Evolutionary conservation across 1,139 yeast genomes (phyloP).

Genomic region (Yamadazyma taylorii): DNA sequence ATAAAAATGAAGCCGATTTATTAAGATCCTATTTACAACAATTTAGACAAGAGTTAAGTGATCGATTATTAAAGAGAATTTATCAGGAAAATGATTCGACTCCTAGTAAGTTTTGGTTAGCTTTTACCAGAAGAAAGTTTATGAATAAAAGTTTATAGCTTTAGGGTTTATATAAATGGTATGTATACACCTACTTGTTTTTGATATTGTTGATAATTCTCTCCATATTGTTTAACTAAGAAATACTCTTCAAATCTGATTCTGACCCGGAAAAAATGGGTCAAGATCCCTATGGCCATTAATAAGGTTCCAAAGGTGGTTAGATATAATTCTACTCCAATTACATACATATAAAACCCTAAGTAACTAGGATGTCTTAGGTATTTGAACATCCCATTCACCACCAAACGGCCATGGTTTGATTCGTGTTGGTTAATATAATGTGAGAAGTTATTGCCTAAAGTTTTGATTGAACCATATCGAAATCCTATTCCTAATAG

Average conservation of each 20-base stretch:
- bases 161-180: slow-evolving; percentile 22
- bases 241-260: slow-evolving; percentile 40
- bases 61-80: slow-evolving; percentile 71
- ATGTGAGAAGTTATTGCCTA: slow-evolving; percentile 42
- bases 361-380: slow-evolving; percentile 44
- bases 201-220: slow-evolving; percentile 27
- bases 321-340: slow-evolving; percentile 35
- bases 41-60: slow-evolving; percentile 91
- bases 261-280: slow-evolving; percentile 32
- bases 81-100: slow-evolving; percentile 52
- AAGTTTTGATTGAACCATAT: slow-evolving; percentile 31
- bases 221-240: slow-evolving; percentile 30
- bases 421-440: slow-evolving; percentile 15
- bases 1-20: slow-evolving; percentile 73
- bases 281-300: slow-evolving; percentile 21
- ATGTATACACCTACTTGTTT: slow-evolving; percentile 28
- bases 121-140: slow-evolving; percentile 90
- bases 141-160: slow-evolving; percentile 75
- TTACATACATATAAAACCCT: slow-evolving; percentile 40
- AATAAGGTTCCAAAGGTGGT: slow-evolving; percentile 24
- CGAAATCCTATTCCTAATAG: slow-evolving; percentile 20
- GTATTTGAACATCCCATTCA: slow-evolving; percentile 31
- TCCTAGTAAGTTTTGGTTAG: slow-evolving; percentile 90
- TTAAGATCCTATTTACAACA: slow-evolving; percentile 81
- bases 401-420: slow-evolving; percentile 22